A percentile compares a stretch with the other conserved stretches of the same genome.
phyloP scores from a whole-genome alignment of 345 rosid genomes.

The Tarenaya hassleriana region DNA sequence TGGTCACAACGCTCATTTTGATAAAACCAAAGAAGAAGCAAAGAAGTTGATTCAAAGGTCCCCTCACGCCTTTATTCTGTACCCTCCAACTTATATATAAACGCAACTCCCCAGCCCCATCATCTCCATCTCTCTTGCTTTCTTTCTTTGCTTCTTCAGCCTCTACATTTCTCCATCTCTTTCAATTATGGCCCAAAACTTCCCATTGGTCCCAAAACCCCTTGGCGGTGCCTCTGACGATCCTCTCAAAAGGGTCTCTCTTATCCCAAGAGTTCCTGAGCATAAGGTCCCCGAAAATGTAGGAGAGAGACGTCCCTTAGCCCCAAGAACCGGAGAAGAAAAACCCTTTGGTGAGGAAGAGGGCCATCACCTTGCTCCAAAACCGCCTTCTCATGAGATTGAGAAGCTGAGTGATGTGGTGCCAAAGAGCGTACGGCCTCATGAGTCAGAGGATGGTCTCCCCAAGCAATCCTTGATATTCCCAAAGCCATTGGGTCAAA shows the following conservation, averaged over 20 bases:
- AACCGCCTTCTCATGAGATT: conserved; percentile 20
- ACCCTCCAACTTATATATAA: conserved; percentile 16
- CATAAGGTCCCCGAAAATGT: conserved; percentile 19
- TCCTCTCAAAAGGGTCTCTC: conserved; percentile 32
- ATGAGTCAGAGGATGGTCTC: conserved; percentile 13
- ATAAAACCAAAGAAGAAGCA: conserved; percentile 52
- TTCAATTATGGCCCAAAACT: conserved; percentile 29
- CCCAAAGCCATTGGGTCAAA: conserved; percentile 21
- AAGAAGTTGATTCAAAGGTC: conserved; percentile 58
- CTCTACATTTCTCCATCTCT: conserved; percentile 3
- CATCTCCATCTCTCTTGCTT: conserved; percentile 13
- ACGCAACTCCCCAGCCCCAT: neutral
- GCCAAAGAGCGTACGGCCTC: conserved; percentile 22
- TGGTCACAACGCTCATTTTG: conserved; percentile 16
- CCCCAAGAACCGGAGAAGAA: conserved; percentile 15
- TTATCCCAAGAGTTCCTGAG: conserved; percentile 31
- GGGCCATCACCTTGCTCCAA: conserved; percentile 11
- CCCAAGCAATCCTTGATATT: conserved; percentile 20
- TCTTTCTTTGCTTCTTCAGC: neutral
- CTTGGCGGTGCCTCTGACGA: conserved; percentile 4
- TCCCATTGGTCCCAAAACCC: conserved; percentile 31
- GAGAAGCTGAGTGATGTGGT: conserved; percentile 14
- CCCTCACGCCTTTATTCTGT: neutral
- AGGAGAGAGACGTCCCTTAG: conserved; percentile 25
- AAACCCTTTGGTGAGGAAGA: conserved; percentile 16